Evolutionary conservation across 2,329 filamentous ascomycete genomes (phyloP), one percentile per base, ranked within the genome.

Genomic region (Neofusicoccum laricinum): DNA sequence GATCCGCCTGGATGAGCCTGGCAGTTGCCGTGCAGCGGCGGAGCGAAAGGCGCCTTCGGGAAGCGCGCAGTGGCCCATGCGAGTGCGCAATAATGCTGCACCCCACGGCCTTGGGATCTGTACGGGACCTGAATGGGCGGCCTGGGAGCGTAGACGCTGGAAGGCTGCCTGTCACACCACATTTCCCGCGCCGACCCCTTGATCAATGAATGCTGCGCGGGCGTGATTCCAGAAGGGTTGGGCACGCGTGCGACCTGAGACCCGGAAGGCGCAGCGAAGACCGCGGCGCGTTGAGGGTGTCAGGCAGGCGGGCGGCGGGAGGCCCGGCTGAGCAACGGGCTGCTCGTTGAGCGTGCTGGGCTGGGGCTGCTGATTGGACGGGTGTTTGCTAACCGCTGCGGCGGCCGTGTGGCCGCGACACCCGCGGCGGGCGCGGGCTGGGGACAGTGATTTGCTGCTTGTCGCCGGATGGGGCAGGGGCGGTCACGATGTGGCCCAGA

Each of bases 41-140:
- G 14, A 25, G 45, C 45, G 45, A 48, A 25, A 21, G 19, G 45
- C 41, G 41, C 41, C 3, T 17, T 45, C 7, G 41, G 41, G 41
- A 45, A 5, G 41, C n/a, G 17, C 8, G 45, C 25, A 30, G 19
- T 41, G 40, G 21, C 19, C 34, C 38, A 34, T 17, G 53, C 53
- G 46, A 58, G 55, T 46, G 55, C 55, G 55, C 55, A 59, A 59
- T 59, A 59, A 59, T 59, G 38, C 55, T 59, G 55, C 55, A 59
- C 55, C 41, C 55, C 55, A 59, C 25, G 55, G 55, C 32, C 15
- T 25, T 59, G 55, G 55, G 55, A 6, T 36, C 15, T 19, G 25
- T 4, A 15, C 40, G 55, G 55, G 55, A 45, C 55, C 40, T 59
- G 55, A 46, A 46, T 59, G 55, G 55, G 40, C 25, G 43, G 40